phyloP scores from a whole-genome alignment of 345 rosid genomes.

The Populus nigra region DNA sequence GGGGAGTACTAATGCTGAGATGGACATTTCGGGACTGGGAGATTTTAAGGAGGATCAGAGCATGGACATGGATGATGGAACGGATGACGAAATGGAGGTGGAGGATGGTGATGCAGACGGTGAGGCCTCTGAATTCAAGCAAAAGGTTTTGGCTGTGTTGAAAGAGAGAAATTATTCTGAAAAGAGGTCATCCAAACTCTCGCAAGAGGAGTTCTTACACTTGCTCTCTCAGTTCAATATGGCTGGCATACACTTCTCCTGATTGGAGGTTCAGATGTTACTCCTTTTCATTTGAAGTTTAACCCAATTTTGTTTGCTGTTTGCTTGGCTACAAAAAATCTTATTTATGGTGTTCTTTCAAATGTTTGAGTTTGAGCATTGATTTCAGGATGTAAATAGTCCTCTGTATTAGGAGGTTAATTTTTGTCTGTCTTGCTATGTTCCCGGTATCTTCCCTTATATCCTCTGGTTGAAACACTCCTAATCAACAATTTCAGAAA shows the following conservation, averaged over 20 bases:
- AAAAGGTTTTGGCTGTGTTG: conserved; percentile 56
- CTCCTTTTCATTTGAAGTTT: neutral
- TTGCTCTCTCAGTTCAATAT: conserved; percentile 77
- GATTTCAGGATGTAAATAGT: neutral
- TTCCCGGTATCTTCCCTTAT: too few species aligned
- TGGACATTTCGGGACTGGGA: conserved; percentile 29
- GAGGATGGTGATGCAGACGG: conserved; percentile 46
- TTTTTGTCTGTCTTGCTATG: neutral
- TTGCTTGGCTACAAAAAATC: neutral
- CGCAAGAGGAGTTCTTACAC: conserved; percentile 79
- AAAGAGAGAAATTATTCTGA: conserved; percentile 68
- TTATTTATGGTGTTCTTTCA: neutral
- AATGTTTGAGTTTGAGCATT: neutral
- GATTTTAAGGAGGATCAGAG: conserved; percentile 38
- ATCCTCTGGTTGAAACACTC: neutral
- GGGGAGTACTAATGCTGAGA: conserved; percentile 12
- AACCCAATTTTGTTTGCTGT: conserved; percentile 10
- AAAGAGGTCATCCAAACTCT: conserved; percentile 69
- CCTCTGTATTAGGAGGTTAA: neutral
- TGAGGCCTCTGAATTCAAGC: conserved; percentile 64
- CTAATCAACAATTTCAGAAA: neutral
- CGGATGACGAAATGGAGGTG: conserved; percentile 47
- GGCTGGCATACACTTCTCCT: conserved; percentile 77
- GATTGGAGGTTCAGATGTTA: conserved; percentile 10
- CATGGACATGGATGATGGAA: conserved; percentile 55